These are phyloP conservation scores for Phytophthora idaei DNA, from an alignment of 352 stramenopile species.

Conservation along the genomic window DNA sequence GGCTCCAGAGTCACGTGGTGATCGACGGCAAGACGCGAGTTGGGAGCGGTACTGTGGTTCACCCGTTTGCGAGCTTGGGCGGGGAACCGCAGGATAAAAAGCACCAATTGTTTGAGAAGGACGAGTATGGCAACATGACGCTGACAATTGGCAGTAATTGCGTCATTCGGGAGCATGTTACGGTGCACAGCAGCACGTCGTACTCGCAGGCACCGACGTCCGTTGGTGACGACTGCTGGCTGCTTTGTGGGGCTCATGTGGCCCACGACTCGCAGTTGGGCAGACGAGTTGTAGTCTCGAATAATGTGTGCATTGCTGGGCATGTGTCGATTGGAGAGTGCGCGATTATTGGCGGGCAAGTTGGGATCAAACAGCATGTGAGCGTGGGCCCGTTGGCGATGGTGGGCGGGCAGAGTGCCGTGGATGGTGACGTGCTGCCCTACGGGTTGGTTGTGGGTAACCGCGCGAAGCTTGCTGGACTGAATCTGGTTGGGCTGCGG, in stretches of 20 bases:
- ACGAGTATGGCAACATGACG: constrained; percentile 20
- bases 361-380: constrained; percentile 80
- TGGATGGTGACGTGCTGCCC: constrained; percentile 84
- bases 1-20: constrained; percentile 76
- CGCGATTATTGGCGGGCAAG: constrained; percentile 79
- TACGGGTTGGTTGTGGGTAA: constrained; percentile 80
- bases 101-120: constrained; percentile 34
- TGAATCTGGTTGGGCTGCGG: constrained; percentile 81
- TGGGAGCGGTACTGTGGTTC: constrained; percentile 57
- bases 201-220: constrained; percentile 61
- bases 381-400: constrained; percentile 75
- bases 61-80: constrained; percentile 80
- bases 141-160: constrained; percentile 71
- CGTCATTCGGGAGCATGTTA: constrained; percentile 85
- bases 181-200: constrained; percentile 80
- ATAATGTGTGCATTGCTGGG: constrained; percentile 83
- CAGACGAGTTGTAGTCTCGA: constrained; percentile 75
- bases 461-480: constrained; percentile 70
- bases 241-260: constrained; percentile 78
- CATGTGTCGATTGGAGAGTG: constrained; percentile 79
- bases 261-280: constrained; percentile 74
- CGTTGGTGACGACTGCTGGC: constrained; percentile 81
- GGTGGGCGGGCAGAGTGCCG: constrained; percentile 78
- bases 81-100: constrained; percentile 87
- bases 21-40: constrained; percentile 71